These are phyloP conservation scores for Endothia cerciana DNA, from an alignment of 2,329 filamentous ascomycete species.

Conservation along the genomic window DNA sequence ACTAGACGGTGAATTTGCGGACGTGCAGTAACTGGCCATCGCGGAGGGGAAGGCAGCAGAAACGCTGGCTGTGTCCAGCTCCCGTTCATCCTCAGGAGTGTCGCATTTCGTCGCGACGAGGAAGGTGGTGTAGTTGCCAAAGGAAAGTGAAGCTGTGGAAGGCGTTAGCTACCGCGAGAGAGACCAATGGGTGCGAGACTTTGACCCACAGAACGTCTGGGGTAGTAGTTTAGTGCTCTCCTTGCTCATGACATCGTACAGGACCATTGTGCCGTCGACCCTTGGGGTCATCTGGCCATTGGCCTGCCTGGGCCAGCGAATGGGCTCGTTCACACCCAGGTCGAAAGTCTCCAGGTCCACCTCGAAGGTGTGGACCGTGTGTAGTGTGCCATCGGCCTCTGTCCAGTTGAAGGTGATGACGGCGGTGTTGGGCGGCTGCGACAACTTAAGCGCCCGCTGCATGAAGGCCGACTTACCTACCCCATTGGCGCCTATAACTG, in stretches of 20 bases:
- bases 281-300: constrained; percentile 72
- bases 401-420: constrained; percentile 58
- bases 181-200: neutral
- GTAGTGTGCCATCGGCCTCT: constrained; percentile 60
- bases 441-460: constrained; percentile 62
- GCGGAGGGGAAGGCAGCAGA: constrained; percentile 67
- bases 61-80: constrained; percentile 71
- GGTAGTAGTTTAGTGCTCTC: constrained; percentile 76
- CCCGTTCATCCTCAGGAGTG: constrained; percentile 68
- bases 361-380: constrained; percentile 66
- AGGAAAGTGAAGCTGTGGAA: constrained; percentile 69
- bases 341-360: constrained; percentile 69
- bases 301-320: constrained; percentile 70
- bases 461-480: constrained; percentile 73
- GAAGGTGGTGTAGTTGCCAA: constrained; percentile 74
- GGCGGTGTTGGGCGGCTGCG: constrained; percentile 56
- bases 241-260: constrained; percentile 85
- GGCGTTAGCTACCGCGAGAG: constrained; percentile 16
- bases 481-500: constrained; percentile 67
- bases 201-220: constrained; percentile 74
- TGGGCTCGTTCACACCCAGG: constrained; percentile 59
- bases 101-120: constrained; percentile 93
- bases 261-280: constrained; percentile 80
- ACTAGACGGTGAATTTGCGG: constrained; percentile 69
- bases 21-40: constrained; percentile 75